Evolutionary conservation across 1,139 yeast species (phyloP).

Genomic region (Candida tunisiensis): DNA sequence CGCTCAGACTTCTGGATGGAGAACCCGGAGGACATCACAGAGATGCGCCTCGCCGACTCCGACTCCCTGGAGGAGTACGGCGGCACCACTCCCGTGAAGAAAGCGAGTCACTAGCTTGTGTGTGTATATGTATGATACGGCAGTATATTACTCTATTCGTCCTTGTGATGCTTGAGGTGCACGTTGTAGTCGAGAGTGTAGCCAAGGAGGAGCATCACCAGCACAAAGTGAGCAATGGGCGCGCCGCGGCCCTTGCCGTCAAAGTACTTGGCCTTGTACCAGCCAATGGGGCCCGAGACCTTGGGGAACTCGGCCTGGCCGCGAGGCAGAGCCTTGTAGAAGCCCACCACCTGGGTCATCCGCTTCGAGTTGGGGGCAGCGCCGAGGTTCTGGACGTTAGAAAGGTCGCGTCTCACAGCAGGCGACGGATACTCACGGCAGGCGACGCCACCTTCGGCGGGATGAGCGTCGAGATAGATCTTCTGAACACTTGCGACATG

Average conservation of each 20-base stretch:
- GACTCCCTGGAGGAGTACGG: no score
- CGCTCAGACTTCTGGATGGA: no score
- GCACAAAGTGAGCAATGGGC: conserved; percentile 68
- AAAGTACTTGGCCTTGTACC: conserved; percentile 65
- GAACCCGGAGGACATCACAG: no score
- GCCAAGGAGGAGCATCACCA: conserved; percentile 57
- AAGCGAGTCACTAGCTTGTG: background rate
- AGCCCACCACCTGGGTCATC: conserved; percentile 86
- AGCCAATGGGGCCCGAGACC: conserved; percentile 54
- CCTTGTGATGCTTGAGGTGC: conserved; percentile 53
- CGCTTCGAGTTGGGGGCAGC: conserved; percentile 94
- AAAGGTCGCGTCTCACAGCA: background rate
- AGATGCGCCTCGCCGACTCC: no score
- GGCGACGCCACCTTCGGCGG: conserved; percentile 99
- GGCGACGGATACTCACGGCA: conserved; percentile 36
- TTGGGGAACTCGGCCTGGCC: conserved; percentile 67
- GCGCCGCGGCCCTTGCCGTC: conserved; percentile 67
- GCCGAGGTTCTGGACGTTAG: conserved; percentile 55
- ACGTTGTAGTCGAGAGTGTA: conserved; percentile 89
- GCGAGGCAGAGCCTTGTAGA: conserved; percentile 93
- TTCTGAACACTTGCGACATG: conserved; percentile 80
- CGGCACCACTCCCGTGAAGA: no score
- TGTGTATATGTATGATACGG: background rate
- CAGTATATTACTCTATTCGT: background rate
- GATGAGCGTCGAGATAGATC: conserved; percentile 87